A percentile compares a stretch with the other conserved stretches of the same genome.
Conservation (phyloP, 306 rosid genomes). For the Cucumis melo region DNA sequence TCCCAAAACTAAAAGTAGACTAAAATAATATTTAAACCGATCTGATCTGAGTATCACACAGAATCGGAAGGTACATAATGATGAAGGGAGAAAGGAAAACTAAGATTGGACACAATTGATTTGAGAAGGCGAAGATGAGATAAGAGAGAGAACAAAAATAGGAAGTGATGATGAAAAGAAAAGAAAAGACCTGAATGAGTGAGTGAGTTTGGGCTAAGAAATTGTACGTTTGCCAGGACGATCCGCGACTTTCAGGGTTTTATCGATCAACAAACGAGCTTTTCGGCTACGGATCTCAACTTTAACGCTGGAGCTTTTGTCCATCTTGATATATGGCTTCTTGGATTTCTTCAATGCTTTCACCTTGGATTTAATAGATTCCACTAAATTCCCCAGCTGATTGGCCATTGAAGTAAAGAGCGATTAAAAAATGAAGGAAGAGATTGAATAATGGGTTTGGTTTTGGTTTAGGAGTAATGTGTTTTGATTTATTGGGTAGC, state of each 20-base stretch:
- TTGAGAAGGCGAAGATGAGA: too few species aligned
- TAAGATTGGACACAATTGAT: too few species aligned
- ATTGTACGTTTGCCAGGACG: slow-evolving; percentile 24
- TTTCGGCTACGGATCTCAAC: slow-evolving; percentile 92
- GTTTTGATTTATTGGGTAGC: background rate
- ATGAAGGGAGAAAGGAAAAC: too few species aligned
- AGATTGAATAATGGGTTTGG: too few species aligned
- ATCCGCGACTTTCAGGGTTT: slow-evolving; percentile 77
- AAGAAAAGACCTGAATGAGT: too few species aligned
- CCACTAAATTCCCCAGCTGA: slow-evolving; percentile 52
- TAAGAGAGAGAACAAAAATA: too few species aligned
- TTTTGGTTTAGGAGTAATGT: too few species aligned
- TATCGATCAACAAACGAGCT: slow-evolving; percentile 70
- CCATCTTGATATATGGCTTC: slow-evolving; percentile 74
- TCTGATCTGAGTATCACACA: background rate
- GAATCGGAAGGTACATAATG: slow-evolving; percentile 14
- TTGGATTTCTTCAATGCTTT: slow-evolving; percentile 38
- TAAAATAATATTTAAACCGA: too few species aligned
- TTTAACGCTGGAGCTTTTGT: slow-evolving; percentile 79
- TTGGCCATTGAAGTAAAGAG: slow-evolving; percentile 27
- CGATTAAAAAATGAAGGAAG: too few species aligned
- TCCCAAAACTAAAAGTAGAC: too few species aligned
- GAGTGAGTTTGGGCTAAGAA: slow-evolving; percentile 1
- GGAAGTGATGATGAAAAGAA: too few species aligned
- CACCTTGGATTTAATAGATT: slow-evolving; percentile 74